These are phyloP conservation scores for Avena eriantha DNA, from an alignment of 176 grass and related monocot genomes.

Conservation along the genomic window DNA sequence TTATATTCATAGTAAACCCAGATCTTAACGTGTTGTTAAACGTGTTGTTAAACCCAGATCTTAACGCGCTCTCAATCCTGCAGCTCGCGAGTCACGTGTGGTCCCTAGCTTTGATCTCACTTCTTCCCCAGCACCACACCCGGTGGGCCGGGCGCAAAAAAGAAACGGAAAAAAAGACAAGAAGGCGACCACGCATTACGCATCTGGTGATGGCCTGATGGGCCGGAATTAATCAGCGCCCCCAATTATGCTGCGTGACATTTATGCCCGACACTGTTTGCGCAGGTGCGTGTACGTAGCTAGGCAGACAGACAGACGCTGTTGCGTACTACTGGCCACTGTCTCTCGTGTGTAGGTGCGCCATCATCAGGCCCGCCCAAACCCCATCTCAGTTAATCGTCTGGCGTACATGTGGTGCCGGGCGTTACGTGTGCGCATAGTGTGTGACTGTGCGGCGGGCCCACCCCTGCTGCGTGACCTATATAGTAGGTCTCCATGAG, in stretches of 20 bases:
- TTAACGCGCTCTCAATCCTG: background rate
- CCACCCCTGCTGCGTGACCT: no score
- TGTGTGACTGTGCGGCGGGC: background rate
- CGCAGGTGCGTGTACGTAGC: slow-evolving; percentile 7
- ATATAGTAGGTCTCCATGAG: no score
- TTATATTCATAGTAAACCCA: no score
- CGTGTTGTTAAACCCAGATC: no score
- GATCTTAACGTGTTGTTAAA: no score
- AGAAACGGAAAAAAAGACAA: background rate
- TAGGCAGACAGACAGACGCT: slow-evolving; percentile 4
- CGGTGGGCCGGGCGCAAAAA: background rate
- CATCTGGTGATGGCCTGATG: background rate
- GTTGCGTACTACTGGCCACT: background rate
- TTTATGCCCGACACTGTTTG: slow-evolving; percentile 4
- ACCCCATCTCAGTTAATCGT: slow-evolving; percentile 10
- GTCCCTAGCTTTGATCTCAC: background rate
- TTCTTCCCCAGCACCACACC: background rate
- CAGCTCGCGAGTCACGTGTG: background rate
- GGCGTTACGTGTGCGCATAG: background rate
- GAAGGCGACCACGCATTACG: background rate
- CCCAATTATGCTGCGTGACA: slow-evolving; percentile 1
- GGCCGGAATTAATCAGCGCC: background rate
- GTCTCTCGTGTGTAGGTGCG: background rate
- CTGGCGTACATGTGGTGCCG: slow-evolving; percentile 17
- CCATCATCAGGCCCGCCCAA: background rate